Base-by-base conservation (phyloP, 352 stramenopile genomes). In the Salisapilia sapeloensis region DNA sequence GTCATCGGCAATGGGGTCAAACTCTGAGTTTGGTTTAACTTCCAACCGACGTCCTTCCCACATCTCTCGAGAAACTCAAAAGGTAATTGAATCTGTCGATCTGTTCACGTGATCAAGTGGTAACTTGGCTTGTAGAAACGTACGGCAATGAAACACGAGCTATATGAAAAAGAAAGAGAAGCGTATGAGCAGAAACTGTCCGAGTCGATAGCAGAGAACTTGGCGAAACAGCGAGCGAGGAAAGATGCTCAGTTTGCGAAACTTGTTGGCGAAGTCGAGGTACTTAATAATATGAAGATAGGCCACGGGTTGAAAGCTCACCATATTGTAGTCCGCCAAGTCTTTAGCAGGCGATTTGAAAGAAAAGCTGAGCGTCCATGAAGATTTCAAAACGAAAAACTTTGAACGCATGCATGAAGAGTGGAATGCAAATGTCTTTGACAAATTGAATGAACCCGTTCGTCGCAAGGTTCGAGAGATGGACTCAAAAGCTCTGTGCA, bases 321-420 rank as follows among this genome's bases (percentile, higher is more conserved):
- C 12, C 14, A 27, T 34, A n/a, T 10, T 35, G 4, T 35, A 71
- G 48, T 58, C 79, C 19, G 70, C 55, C 5, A 78, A 71, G 37
- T 21, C 40, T 19, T 47, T 85, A 1, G 63, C 58, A 2, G 56
- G 69, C 24, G 66, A 85, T 24, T 54, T 85, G 0, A 62, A 57
- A 4, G 63, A 67, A 24, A 79, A 77, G 18, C 38, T 82, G 13
- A 41, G 64, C 25, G 44, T 82, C 17, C 62, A 85, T 24, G 53
- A 79, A 6, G 55, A 81, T 29, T 77, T 61, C 1, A 70, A 67
- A 22, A 40, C 44, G 8, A 60, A 62, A 2, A 65, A 80, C 42
- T 51, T 65, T 29, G 60, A 69, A 43, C 58, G 66, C 11, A 79
- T 85, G 60, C 60, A 85, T 38, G 64, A 76, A 21, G 70, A 82